Conservation (phyloP, 768 basidiomycete species). For the Saitozyma sp. region DNA sequence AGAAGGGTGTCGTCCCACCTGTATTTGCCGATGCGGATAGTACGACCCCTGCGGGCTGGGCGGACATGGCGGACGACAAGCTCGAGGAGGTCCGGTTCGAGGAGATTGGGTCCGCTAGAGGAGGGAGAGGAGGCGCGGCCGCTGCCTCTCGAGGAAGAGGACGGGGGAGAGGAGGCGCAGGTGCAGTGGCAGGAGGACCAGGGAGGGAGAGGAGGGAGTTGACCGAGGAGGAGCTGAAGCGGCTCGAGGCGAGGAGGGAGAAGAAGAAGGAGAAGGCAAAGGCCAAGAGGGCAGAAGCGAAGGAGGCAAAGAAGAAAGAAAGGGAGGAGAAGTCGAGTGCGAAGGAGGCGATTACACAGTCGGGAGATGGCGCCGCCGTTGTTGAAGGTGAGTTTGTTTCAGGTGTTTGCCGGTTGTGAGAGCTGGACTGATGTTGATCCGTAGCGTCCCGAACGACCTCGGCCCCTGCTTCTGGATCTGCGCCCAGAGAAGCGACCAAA, state of each 20-base stretch:
- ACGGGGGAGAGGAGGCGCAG: slow-evolving; percentile 7
- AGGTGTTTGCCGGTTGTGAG: too few relatives aligned
- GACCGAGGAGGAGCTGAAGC: slow-evolving; percentile 31
- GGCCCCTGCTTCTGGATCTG: too few relatives aligned
- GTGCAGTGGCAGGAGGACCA: slow-evolving; percentile 8
- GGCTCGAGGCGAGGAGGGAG: slow-evolving; percentile 21
- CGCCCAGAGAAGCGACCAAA: neutral
- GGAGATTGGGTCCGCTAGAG: slow-evolving; percentile 4
- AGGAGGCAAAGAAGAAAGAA: slow-evolving; percentile 7
- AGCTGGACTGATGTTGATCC: too few relatives aligned
- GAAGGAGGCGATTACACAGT: too few relatives aligned
- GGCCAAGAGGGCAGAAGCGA: slow-evolving; percentile 18
- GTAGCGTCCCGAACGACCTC: too few relatives aligned
- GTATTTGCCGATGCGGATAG: slow-evolving; percentile 14
- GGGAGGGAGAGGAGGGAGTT: slow-evolving; percentile 20
- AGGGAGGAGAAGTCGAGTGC: neutral
- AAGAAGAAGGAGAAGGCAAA: slow-evolving; percentile 32
- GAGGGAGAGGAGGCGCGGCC: neutral
- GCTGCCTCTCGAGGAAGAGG: slow-evolving; percentile 1
- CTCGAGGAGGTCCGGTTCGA: slow-evolving; percentile 15
- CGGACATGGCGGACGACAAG: slow-evolving; percentile 7
- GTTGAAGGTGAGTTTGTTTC: too few relatives aligned
- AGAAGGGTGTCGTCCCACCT: neutral
- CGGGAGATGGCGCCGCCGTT: too few relatives aligned
- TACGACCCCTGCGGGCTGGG: slow-evolving; percentile 22